Conservation (phyloP, 305 asterid genomes). For the Plantago coronopus region DNA sequence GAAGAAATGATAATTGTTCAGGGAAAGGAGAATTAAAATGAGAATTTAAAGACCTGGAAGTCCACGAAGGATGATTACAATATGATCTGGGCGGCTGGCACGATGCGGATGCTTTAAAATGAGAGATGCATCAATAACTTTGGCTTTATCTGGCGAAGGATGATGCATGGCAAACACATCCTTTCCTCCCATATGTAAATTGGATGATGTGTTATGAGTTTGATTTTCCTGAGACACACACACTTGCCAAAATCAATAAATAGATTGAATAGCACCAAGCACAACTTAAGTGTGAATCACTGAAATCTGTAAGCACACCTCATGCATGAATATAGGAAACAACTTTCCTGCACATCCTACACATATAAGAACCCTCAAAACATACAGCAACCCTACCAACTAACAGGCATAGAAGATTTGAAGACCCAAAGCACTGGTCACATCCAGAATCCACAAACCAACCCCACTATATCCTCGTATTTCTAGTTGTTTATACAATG, state of each 20-base stretch:
- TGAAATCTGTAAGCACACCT: neutral
- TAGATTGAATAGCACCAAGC: slow-evolving; percentile 4
- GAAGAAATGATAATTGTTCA: slow-evolving; percentile 8
- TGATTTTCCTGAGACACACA: slow-evolving; percentile 42
- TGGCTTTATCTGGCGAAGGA: slow-evolving; percentile 47
- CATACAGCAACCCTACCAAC: neutral
- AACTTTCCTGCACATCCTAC: neutral
- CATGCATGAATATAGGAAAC: neutral
- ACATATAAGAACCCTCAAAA: neutral
- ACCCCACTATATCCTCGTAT: too few species aligned
- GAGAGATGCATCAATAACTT: slow-evolving; percentile 67
- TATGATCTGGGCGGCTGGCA: slow-evolving; percentile 82
- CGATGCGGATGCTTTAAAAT: slow-evolving; percentile 86
- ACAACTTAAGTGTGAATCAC: neutral
- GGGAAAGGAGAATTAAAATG: neutral
- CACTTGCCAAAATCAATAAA: slow-evolving; percentile 19
- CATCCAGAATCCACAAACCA: too few species aligned
- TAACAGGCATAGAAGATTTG: neutral
- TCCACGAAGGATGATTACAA: slow-evolving; percentile 85
- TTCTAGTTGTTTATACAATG: too few species aligned
- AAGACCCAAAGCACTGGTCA: neutral
- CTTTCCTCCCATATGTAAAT: slow-evolving; percentile 38
- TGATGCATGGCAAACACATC: slow-evolving; percentile 39
- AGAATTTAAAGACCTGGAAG: slow-evolving; percentile 73
- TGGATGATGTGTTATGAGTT: slow-evolving; percentile 39